Base-by-base conservation (phyloP, 2,329 filamentous ascomycete genomes). In the Hysterium pulicare region DNA sequence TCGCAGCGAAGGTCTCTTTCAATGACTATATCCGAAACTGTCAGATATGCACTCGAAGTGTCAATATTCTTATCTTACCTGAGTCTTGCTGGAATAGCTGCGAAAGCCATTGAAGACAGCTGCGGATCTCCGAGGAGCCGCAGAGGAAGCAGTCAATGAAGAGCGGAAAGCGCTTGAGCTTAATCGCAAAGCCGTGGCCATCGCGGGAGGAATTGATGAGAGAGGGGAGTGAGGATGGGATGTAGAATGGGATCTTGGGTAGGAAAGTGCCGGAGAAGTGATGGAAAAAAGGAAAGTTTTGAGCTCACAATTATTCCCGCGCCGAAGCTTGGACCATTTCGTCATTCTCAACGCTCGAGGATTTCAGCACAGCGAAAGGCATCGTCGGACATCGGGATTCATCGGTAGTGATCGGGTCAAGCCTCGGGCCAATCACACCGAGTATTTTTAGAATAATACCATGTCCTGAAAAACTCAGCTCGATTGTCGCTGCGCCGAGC, bases 1-100 rank as follows among this genome's bases (percentile, higher is more conserved):
- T 86, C 72, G 93, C 90, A 69, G 91, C 91, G 72, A 98, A 97
- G 69, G 90, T 91, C 72, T 98, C 93, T 81, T 98, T 98, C 69
- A 98, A 77, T 59, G 90, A 90, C 93, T 98, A 61, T 45, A 59
- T 42, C 53, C 53, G 39, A 36, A 21, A 38, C 16, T n/a, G 47
- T 61, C 41, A 63, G 68, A 51, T 57, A 54, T 43, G 46, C 47
- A 38, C 32, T 40, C 15, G 31, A 28, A 47, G 38, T 28, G 32
- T 36, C 45, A 38, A 45, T 20, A 21, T 23, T 45, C 16, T 34
- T 44, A 34, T 42, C 76, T 64, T 76, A 94, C 90, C 80, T 90
- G 84, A 60, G 85, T 81, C 82, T 96, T 96, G 59, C 70, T 71
- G 51, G 90, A 95, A 77, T 96, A 96, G 81, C 81, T 90, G 73